Percentiles rank a stretch among this genome's conserved stretches.
These are phyloP conservation scores for Diplodia seriata DNA, from an alignment of 2,329 filamentous ascomycete species.

Conservation along the genomic window DNA sequence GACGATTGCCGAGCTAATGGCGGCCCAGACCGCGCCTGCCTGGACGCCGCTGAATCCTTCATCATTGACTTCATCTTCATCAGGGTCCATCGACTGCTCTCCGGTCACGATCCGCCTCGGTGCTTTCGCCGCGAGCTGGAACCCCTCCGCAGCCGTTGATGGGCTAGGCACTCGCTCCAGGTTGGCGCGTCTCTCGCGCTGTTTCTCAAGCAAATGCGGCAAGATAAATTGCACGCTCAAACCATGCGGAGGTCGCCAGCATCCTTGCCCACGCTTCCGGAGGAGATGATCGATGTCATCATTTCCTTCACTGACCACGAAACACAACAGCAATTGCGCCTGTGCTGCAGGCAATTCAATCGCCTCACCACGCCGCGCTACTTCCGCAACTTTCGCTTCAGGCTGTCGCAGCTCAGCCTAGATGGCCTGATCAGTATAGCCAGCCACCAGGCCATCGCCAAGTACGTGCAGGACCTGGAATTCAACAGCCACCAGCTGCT, in stretches of 20 bases:
- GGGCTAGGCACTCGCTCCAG: too few relatives aligned
- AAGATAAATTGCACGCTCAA: neutral
- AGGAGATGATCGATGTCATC: slow-evolving; percentile 17
- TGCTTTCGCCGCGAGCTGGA: neutral
- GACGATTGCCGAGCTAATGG: neutral
- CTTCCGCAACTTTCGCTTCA: slow-evolving; percentile 6
- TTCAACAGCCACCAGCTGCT: slow-evolving; percentile 16
- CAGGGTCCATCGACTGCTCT: neutral
- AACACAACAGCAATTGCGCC: slow-evolving; percentile 8
- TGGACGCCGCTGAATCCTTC: neutral
- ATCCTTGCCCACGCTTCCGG: slow-evolving; percentile 6
- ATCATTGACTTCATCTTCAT: neutral
- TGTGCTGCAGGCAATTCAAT: slow-evolving; percentile 7
- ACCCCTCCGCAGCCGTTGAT: too few relatives aligned
- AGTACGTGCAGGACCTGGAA: slow-evolving; percentile 17
- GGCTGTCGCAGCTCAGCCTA: slow-evolving; percentile 5
- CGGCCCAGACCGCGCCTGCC: neutral
- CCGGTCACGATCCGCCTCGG: neutral
- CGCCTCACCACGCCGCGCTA: slow-evolving; percentile 8
- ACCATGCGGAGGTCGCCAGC: neutral
- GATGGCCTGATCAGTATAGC: slow-evolving; percentile 12
- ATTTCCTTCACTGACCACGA: slow-evolving; percentile 15
- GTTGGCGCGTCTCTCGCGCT: too few relatives aligned
- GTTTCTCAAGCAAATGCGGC: too few relatives aligned
- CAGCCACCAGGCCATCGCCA: neutral